phyloP scores from a whole-genome alignment of 2,329 filamentous ascomycete genomes.

The Trichoderma polysporum region DNA sequence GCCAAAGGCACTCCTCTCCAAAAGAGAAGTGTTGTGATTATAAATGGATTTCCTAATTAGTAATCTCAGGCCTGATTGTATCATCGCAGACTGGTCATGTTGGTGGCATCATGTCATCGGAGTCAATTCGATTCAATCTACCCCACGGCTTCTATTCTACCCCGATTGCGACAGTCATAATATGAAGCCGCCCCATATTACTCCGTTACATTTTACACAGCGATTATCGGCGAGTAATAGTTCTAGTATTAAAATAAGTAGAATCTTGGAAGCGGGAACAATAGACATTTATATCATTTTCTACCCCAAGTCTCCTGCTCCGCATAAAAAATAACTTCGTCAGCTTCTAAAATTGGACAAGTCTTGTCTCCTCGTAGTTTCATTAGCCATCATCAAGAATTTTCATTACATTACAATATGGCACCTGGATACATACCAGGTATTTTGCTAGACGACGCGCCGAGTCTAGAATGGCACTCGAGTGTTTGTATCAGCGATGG shows the following conservation, averaged over 20 bases:
- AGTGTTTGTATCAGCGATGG: neutral
- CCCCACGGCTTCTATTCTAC: conserved; percentile 2
- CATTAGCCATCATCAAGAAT: neutral
- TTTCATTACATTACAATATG: neutral
- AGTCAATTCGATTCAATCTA: neutral
- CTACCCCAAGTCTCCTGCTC: neutral
- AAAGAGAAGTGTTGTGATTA: no score
- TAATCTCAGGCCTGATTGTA: neutral
- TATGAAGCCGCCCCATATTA: neutral
- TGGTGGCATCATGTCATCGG: neutral
- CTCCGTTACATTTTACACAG: neutral
- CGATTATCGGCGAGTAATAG: neutral
- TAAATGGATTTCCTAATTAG: no score
- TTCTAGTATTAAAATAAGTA: neutral
- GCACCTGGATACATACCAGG: neutral
- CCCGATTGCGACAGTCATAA: neutral
- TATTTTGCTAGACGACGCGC: neutral
- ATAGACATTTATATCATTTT: neutral
- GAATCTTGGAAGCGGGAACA: neutral
- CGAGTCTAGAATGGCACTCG: neutral
- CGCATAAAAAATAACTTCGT: neutral
- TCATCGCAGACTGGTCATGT: no score
- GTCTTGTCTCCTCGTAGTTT: neutral
- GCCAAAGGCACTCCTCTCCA: no score
- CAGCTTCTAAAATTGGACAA: neutral